Evolutionary conservation across 129 eudicot species (phyloP), one percentile per base, ranked within the genome.

Genomic region (Cynara cardunculus): DNA sequence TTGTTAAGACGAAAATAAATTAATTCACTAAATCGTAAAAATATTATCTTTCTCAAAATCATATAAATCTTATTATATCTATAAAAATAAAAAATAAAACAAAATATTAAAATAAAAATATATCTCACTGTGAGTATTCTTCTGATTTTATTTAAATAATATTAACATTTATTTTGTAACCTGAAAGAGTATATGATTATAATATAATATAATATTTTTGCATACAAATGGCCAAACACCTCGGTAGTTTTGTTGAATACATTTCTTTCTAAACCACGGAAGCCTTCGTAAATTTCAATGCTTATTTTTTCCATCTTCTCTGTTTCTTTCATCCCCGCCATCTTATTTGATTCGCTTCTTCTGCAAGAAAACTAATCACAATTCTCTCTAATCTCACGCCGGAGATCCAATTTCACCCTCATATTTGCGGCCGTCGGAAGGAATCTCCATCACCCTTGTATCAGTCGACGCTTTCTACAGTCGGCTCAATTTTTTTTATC

Each of bases 381-480:
- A 27, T 69, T 27, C 79, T 56, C 9, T 53, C 11, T 10, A 24
- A 39, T 68, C 71, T 56, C 81, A 10, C 79, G 16, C 24, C 59
- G 70, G 62, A 83, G 79, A 79, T 72, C 83, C 83, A 69, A 66
- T 77, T 78, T 44, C 78, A 31, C 53, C 69, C 39, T 69, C 84
- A 69, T 64, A 49, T 73, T 56, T 25, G 19, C 76, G 81, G 80
- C 81, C 82, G 78, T 77, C 82, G 82, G 87, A 76, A 75, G 56
- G 56, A 84, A 74, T 72, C 69, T 53, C 65, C 21, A 44, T 27
- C 68, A 28, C 78, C 74, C 66, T 77, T 24, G 71, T 30, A 75
- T 69, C 78, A 69, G 44, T 65, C 69, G 26, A 9, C 74, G 24
- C 49, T 12, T 2, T 31, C 10, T n/a, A 18, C 39, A 44, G 68